These are phyloP conservation scores for Talaromyces sp. DNA, from an alignment of 2,329 filamentous ascomycete species.

Conservation along the genomic window DNA sequence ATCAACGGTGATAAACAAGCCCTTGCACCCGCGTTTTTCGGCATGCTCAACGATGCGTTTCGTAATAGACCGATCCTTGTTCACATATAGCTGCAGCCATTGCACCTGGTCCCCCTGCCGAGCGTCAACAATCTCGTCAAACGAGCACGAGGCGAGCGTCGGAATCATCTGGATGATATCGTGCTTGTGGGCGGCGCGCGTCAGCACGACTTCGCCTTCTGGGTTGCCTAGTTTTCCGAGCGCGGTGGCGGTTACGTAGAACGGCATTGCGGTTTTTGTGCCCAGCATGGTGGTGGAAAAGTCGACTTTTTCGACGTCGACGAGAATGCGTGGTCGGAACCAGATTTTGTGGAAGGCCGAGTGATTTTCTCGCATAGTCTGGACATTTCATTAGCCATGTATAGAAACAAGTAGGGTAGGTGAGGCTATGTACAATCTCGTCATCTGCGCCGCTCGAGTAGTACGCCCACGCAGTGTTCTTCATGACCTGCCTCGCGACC, in stretches of 20 bases:
- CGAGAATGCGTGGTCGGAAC: constrained; percentile 85
- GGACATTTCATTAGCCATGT: neutral
- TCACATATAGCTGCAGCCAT: constrained; percentile 97
- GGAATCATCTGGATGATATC: constrained; percentile 98
- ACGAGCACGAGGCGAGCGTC: constrained; percentile 90
- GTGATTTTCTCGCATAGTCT: constrained; percentile 95
- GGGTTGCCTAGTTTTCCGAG: constrained; percentile 90
- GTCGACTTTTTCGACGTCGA: constrained; percentile 84
- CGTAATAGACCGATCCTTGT: constrained; percentile 89
- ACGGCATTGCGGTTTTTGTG: constrained; percentile 73
- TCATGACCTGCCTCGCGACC: constrained; percentile 85
- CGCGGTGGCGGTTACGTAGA: constrained; percentile 95
- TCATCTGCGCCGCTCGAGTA: constrained; percentile 92
- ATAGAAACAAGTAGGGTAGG: neutral
- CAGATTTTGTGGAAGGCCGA: constrained; percentile 93
- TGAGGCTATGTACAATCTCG: constrained; percentile 59
- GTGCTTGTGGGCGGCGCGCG: constrained; percentile 75
- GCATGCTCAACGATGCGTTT: constrained; percentile 86
- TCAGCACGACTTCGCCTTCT: constrained; percentile 89
- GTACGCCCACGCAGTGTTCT: constrained; percentile 94
- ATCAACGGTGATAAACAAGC: constrained; percentile 96
- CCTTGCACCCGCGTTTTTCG: constrained; percentile 85
- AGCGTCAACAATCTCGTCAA: constrained; percentile 94
- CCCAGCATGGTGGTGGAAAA: constrained; percentile 91
- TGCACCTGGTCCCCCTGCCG: constrained; percentile 73